These are phyloP conservation scores for Citropsis articulata DNA, from an alignment of 345 rosid genomes.

Conservation along the genomic window DNA sequence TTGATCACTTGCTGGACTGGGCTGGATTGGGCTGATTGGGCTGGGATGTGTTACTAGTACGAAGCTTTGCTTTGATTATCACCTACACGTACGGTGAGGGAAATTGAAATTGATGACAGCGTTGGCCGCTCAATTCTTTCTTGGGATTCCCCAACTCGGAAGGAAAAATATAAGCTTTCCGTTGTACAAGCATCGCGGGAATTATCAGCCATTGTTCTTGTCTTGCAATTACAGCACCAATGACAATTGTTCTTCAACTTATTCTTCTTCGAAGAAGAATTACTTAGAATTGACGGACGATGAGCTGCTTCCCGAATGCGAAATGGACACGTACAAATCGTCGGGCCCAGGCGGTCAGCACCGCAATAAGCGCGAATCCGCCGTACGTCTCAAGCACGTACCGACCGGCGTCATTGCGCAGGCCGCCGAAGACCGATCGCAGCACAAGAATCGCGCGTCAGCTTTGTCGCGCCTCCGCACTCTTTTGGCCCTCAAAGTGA, in stretches of 20 bases:
- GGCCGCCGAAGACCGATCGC: conserved; percentile 89
- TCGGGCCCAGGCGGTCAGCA: conserved; percentile 98
- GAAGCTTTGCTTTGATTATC: not conserved
- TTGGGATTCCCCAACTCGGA: not conserved
- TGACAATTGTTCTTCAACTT: not conserved
- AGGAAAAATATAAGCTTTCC: not conserved
- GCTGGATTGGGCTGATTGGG: not conserved
- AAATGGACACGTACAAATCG: conserved; percentile 59
- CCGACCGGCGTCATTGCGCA: conserved; percentile 88
- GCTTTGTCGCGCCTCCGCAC: conserved; percentile 79
- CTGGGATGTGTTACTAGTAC: not conserved
- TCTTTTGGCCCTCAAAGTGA: conserved; percentile 76
- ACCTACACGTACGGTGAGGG: not conserved
- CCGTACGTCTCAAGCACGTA: conserved; percentile 78
- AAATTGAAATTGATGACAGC: not conserved
- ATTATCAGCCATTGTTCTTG: not conserved
- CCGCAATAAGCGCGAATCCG: conserved; percentile 94
- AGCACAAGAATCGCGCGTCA: conserved; percentile 85
- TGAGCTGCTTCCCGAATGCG: conserved; percentile 76
- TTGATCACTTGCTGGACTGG: not conserved
- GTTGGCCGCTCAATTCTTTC: conserved; percentile 3
- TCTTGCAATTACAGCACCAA: conserved; percentile 2
- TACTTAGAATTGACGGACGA: conserved; percentile 62
- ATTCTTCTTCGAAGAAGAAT: not conserved
- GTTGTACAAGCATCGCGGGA: too few relatives aligned